Evolutionary conservation across 2,329 filamentous ascomycete genomes (phyloP).

Genomic region (Shiraia sp.): DNA sequence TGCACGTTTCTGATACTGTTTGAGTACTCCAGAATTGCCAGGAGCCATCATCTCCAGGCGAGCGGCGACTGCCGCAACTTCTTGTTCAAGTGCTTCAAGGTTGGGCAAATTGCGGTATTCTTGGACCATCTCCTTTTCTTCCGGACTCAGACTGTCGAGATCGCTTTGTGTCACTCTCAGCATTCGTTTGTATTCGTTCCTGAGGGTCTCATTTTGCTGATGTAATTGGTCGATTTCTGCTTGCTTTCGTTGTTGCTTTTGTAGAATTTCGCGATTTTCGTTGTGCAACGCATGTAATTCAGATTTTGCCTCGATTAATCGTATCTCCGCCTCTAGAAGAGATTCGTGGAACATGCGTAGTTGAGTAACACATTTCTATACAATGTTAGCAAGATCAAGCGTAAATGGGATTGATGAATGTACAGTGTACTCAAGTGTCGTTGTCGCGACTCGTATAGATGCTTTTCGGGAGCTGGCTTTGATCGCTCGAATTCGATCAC

Average conservation of each 20-base stretch:
- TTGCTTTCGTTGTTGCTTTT: slow-evolving; percentile 40
- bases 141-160: slow-evolving; percentile 23
- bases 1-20: slow-evolving; percentile 62
- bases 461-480: slow-evolving; percentile 41
- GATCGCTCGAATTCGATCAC: slow-evolving; percentile 55
- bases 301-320: slow-evolving; percentile 78
- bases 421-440: slow-evolving; percentile 60
- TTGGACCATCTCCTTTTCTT: slow-evolving; percentile 26
- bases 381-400: slow-evolving; percentile 13
- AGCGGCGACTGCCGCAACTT: slow-evolving; percentile 74
- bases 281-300: slow-evolving; percentile 72
- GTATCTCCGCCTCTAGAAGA: slow-evolving; percentile 70
- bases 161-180: slow-evolving; percentile 18
- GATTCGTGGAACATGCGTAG: slow-evolving; percentile 66
- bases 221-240: slow-evolving; percentile 21
- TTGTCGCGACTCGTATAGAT: slow-evolving; percentile 45
- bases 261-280: slow-evolving; percentile 55
- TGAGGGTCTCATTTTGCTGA: slow-evolving; percentile 10
- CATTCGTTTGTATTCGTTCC: slow-evolving; percentile 16
- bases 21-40: slow-evolving; percentile 74
- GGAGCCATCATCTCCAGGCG: slow-evolving; percentile 80
- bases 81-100: slow-evolving; percentile 66
- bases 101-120: slow-evolving; percentile 22
- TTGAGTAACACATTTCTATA: slow-evolving; percentile 61
- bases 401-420: slow-evolving; percentile 17